Base-by-base conservation (phyloP, 2,329 filamentous ascomycete species). In the Diaporthe humulicola region DNA sequence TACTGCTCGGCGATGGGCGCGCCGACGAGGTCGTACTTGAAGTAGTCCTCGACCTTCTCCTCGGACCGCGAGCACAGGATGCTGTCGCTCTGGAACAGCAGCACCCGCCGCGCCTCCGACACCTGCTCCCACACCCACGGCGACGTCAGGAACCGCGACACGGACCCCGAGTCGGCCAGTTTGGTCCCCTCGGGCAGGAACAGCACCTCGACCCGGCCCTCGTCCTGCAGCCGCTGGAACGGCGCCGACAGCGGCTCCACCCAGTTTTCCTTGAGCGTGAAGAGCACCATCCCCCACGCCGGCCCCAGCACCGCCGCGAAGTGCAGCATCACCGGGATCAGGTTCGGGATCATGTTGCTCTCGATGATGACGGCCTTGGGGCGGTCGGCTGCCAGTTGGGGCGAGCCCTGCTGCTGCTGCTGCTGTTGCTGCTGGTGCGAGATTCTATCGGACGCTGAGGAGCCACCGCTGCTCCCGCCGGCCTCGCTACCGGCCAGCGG, bases 281-380 rank as follows among this genome's bases (percentile, higher is more conserved):
- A 86, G 61, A 85, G 81, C 25, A 86, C 78, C 40, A 86, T 81
- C 5, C 84, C 84, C 85, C 85, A 86, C 25, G 78, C 73, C 8
- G 84, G 83, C 1, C 85, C 85, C 4, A 86, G 83, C 0, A 76
- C 76, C 28, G 73, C 73, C 5, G 80, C 77, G 12, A 83, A 77
- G 0, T 81, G 82, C 10, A 81, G 78, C 12, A 75, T 78, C 58
- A 75, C 74, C 25, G 79, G 61, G 71, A 77, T 81, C 7, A 81
- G 80, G 33, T 70, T 84, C 28, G 70, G 69, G 67, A 75, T 72
- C 45, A 73, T 70, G 36, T 82, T 75, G 25, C 58, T 71, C 54
- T 76, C 75, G 60, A 76, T 70, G 45, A 76, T 73, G 58, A 76
- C 25, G 33, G 75, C 75, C 17, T 54, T 58, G 28, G 75, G 75